Evolutionary conservation across 2,329 filamentous ascomycete genomes (phyloP).

Genomic region (Penicillium griseofulvum): DNA sequence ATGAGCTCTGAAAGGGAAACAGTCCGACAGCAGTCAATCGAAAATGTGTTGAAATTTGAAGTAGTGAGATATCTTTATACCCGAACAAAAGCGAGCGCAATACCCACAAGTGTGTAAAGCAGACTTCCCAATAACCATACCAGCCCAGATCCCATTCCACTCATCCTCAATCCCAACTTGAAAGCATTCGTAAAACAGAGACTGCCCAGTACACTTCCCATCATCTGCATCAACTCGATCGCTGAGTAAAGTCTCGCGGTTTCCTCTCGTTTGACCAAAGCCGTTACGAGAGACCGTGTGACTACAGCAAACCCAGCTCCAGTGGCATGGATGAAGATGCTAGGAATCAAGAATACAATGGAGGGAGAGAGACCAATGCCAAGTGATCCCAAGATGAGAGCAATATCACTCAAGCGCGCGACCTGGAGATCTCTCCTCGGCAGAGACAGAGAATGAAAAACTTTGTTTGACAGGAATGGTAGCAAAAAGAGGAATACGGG

Average conservation of each 20-base stretch:
- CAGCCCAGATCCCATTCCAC: background rate
- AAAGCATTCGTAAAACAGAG: background rate
- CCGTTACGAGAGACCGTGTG: background rate
- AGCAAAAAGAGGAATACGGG: background rate
- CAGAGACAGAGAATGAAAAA: background rate
- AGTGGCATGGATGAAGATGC: background rate
- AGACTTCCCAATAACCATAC: background rate
- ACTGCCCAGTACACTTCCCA: background rate
- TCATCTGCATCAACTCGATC: background rate
- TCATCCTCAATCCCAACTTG: background rate
- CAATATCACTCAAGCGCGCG: background rate
- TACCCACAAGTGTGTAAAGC: background rate
- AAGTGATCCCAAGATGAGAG: background rate
- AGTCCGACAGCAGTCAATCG: background rate
- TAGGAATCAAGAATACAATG: background rate
- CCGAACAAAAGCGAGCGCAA: background rate
- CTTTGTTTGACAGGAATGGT: background rate
- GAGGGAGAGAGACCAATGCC: background rate
- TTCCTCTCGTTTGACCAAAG: background rate
- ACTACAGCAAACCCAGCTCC: background rate
- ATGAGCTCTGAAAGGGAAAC: background rate
- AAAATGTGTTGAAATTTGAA: background rate
- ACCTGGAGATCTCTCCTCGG: background rate
- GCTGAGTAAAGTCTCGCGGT: background rate
- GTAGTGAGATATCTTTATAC: background rate